Base-by-base conservation (phyloP, 331 rosid genomes). In the Phaseolus coccineus region DNA sequence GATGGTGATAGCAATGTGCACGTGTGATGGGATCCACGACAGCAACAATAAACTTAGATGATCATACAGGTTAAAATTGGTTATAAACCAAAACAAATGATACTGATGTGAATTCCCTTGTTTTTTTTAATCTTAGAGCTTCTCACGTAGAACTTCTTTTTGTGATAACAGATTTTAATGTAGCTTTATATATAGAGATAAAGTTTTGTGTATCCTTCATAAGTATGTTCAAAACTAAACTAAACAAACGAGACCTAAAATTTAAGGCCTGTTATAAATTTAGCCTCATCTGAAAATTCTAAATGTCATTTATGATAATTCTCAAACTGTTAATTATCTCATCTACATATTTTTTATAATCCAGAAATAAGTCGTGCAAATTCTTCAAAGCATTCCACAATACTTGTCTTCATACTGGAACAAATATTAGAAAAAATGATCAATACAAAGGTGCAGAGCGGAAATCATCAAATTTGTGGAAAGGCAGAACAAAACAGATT, bases 401-500 rank as follows among this genome's bases (percentile, higher is more conserved):
- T 24, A 22, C 62, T 8, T 24, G 9, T 56, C 15, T 56, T 22
- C 19, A 15, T 2, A 25, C 35, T 57, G 1, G 16, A 24, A 9
- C 6, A 57, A 25, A 57, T 57, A 25, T 57, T 24, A 25, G 3
- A 51, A 13, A 68, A 64, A 5, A 1, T 57, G 3, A n/a, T 6
- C 2, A 57, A 56, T 31, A 42, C 53, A 2, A 22, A 3, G 59
- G 30, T n/a, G 46, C 8, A 16, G 58, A 67, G 56, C 12, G 51
- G 22, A 80, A 81, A 66, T 12, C 31, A 56, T 69, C 57, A 27
- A 56, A 69, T 81, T 84, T 71, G 62, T 52, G 70, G 48, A 14
- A 67, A 78, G 71, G 42, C 78, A 78, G 63, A 73, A 50, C n/a
- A 73, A 52, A 47, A 51, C 79, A 50, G 75, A 37, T 74, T 27